Evolutionary conservation across 371 early-diverging fungal species (phyloP), one percentile per base, ranked within the genome.

Genomic region (Neoconidiobolus thromboides): DNA sequence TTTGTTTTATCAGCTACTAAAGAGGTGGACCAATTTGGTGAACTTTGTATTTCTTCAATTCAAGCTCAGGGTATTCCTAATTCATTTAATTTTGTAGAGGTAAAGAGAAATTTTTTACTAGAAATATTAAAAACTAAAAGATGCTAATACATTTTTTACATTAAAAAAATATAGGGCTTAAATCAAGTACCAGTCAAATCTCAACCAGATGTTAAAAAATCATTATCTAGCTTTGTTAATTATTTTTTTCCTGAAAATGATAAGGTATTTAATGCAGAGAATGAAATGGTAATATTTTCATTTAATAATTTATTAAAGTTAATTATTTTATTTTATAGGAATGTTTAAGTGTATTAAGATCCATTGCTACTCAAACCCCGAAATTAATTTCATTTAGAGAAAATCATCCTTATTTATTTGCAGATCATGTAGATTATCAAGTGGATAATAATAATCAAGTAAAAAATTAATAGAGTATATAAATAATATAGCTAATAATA

Each of bases 1-100:
- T 79, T 91, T 60, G 70, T 89, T 7, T 65, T 95, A 69, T 90
- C 91, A 3, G 88, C 92, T 2, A 76, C 81, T n/a, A 85, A 77
- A 4, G 94, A 95, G 67, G 95, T 96, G 2, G 97, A 95, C 69
- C 73, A 74, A 54, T 89, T 91, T 70, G 97, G 97, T 52, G 83
- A 85, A 69, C 75, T 73, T 63, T 77, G 80, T 59, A 65, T 96
- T 61, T 71, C 80, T 39, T 80, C 86, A 48, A 80, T 96, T 55
- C 85, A 87, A 67, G 78, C 86, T 49, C 92, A 91, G 68, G 95
- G 94, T 58, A 75, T 89, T 3, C 82, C 91, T 1, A 76, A 80
- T 4, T 75, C 81, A n/a, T 73, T 87, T 6, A 75, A 81, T 43
- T 73, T 79, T 3, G 81, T 83, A 3, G 84, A 85, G 69, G 77